A percentile compares a stretch with the other conserved stretches of the same genome.
Conservation (phyloP, 331 rosid genomes). For the Erythrophleum ivorense region DNA sequence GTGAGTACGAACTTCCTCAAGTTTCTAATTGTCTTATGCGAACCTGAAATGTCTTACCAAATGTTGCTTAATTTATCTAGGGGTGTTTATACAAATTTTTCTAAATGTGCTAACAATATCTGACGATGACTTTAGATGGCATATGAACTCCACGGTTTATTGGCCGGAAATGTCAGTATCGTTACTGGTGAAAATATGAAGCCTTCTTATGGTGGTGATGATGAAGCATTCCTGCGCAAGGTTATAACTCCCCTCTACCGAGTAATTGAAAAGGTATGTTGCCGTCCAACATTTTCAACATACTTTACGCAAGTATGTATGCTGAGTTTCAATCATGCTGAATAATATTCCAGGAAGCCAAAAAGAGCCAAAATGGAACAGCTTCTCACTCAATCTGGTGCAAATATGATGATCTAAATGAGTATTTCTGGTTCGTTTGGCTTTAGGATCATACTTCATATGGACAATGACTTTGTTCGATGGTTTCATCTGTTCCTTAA, state of each 20-base stretch:
- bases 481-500: slow-evolving; percentile 35
- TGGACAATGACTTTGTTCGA: slow-evolving; percentile 35
- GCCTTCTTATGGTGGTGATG: slow-evolving; percentile 99
- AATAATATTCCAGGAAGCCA: slow-evolving; percentile 67
- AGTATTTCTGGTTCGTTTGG: slow-evolving; percentile 60
- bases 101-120: slow-evolving; percentile 35
- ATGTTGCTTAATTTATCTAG: slow-evolving; percentile 2
- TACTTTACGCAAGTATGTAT: slow-evolving; percentile 40
- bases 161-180: slow-evolving; percentile 99
- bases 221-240: slow-evolving; percentile 92
- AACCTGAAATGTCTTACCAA: slow-evolving; percentile 8
- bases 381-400: slow-evolving; percentile 91
- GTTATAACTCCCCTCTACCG: slow-evolving; percentile 86
- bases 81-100: slow-evolving; percentile 9
- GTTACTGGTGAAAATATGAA: slow-evolving; percentile 98
- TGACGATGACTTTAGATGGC: slow-evolving; percentile 74
- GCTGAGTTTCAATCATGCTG: slow-evolving; percentile 36
- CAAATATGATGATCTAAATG: slow-evolving; percentile 87
- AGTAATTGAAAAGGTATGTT: slow-evolving; percentile 78
- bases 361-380: slow-evolving; percentile 73
- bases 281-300: slow-evolving; percentile 21
- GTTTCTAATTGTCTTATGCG: slow-evolving; percentile 33
- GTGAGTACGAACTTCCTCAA: slow-evolving; percentile 48
- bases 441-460: slow-evolving; percentile 36
- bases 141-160: slow-evolving; percentile 90